Conservation (phyloP, 345 rosid species). For the Eucalyptus cloeziana region DNA sequence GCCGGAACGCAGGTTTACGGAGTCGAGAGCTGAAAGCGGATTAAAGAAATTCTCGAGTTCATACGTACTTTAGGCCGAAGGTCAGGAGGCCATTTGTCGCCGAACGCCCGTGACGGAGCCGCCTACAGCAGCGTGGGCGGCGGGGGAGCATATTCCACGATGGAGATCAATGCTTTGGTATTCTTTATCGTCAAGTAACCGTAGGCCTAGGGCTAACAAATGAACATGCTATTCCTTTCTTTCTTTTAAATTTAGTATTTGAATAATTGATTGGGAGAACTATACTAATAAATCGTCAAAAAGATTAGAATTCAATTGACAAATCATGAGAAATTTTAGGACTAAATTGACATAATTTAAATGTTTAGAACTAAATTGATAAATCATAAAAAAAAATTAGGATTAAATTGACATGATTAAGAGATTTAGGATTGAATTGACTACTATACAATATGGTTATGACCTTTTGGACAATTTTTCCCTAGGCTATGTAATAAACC, state of each 20-base stretch:
- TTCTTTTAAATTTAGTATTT: not conserved
- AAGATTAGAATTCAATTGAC: no score
- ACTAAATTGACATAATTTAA: not conserved
- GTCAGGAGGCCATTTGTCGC: not conserved
- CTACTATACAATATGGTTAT: rapidly evolving
- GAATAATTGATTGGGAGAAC: no score
- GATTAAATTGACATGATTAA: no score
- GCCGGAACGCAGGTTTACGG: not conserved
- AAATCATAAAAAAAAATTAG: rapidly evolving
- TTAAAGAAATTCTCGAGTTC: not conserved
- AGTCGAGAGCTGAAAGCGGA: not conserved
- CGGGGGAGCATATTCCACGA: not conserved
- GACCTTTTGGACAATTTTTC: rapidly evolving
- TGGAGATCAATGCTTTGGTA: not conserved
- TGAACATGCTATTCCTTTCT: not conserved
- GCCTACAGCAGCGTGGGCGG: not conserved
- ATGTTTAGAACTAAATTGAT: no score
- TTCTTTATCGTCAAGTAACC: not conserved
- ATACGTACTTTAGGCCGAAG: not conserved
- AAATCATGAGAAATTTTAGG: not conserved
- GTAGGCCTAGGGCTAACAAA: not conserved
- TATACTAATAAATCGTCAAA: rapidly evolving
- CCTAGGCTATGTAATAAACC: not conserved
- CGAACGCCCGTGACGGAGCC: not conserved
- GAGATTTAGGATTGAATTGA: not conserved